A percentile compares a stretch with the other conserved stretches of the same genome.
Evolutionary conservation across 177 flowering plant species (phyloP).

Genomic region (Vitis hybrid): DNA sequence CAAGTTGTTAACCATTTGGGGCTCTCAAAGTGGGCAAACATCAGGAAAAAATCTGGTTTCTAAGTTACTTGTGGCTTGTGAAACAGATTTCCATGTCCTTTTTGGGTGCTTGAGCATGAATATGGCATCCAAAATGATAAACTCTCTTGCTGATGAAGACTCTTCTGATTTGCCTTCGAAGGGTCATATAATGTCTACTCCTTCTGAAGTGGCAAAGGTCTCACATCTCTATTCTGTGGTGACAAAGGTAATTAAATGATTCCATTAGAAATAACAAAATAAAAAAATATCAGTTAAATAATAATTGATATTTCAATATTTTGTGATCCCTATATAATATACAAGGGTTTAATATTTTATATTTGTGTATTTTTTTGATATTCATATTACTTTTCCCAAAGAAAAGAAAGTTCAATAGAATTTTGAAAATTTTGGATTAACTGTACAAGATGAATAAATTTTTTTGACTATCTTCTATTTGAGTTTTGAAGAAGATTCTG

Average conservation of each 20-base stretch:
- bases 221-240: constrained; percentile 47
- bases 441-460: too few relatives aligned
- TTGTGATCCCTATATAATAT: background rate
- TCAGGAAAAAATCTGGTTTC: constrained; percentile 51
- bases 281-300: background rate
- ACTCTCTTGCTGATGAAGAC: constrained; percentile 21
- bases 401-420: too few relatives aligned
- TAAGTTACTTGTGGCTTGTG: constrained; percentile 59
- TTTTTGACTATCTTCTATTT: too few relatives aligned
- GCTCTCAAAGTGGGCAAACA: constrained; percentile 29
- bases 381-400: too few relatives aligned
- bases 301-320: background rate
- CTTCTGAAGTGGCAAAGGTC: constrained; percentile 59
- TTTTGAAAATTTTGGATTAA: too few relatives aligned
- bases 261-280: background rate
- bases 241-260: constrained; percentile 44
- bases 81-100: constrained; percentile 59
- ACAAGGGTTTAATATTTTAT: too few relatives aligned
- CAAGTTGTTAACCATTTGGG: constrained; percentile 63
- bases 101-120: constrained; percentile 47
- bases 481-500: too few relatives aligned
- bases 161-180: constrained; percentile 20
- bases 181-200: constrained; percentile 17
- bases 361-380: too few relatives aligned
- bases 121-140: constrained; percentile 25